Percentiles rank a stretch among this genome's conserved stretches.
Conservation (phyloP, 2,329 filamentous ascomycete species). For the Ceratocystis ficicola region DNA sequence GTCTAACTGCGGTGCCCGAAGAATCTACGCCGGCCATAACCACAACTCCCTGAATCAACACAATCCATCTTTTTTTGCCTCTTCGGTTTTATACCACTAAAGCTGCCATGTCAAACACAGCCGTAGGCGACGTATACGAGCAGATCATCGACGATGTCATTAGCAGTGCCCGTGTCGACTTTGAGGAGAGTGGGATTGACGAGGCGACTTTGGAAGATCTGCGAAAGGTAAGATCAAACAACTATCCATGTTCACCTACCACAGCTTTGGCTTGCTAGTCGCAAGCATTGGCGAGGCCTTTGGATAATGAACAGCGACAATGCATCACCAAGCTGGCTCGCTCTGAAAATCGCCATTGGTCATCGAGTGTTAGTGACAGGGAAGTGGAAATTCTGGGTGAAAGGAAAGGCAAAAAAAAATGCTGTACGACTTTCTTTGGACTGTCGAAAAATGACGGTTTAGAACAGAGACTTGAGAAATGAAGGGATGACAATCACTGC, state of each 20-base stretch:
- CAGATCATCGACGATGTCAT: conserved; percentile 74
- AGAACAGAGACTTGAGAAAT: not conserved
- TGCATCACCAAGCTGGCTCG: not conserved
- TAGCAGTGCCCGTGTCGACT: conserved; percentile 82
- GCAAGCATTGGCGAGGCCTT: conserved; percentile 18
- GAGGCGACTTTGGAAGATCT: conserved; percentile 76
- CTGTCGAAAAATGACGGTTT: not conserved
- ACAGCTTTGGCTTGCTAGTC: not conserved
- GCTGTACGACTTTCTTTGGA: too few species aligned
- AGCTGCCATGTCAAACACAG: conserved; percentile 44
- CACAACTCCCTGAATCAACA: not conserved
- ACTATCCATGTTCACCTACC: not conserved
- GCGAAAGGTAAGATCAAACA: conserved; percentile 57
- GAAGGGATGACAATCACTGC: conserved; percentile 15
- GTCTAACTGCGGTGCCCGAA: not conserved
- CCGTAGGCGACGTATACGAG: conserved; percentile 67
- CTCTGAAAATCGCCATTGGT: not conserved
- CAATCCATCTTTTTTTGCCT: not conserved
- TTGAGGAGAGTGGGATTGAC: conserved; percentile 91
- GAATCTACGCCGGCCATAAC: not conserved
- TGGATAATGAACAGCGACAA: not conserved
- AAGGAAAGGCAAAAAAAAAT: not conserved
- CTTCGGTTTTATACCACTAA: not conserved
- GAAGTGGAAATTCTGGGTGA: not conserved
- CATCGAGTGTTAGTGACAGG: not conserved